phyloP scores from a whole-genome alignment of 345 rosid species.

The Hypericum perforatum region DNA sequence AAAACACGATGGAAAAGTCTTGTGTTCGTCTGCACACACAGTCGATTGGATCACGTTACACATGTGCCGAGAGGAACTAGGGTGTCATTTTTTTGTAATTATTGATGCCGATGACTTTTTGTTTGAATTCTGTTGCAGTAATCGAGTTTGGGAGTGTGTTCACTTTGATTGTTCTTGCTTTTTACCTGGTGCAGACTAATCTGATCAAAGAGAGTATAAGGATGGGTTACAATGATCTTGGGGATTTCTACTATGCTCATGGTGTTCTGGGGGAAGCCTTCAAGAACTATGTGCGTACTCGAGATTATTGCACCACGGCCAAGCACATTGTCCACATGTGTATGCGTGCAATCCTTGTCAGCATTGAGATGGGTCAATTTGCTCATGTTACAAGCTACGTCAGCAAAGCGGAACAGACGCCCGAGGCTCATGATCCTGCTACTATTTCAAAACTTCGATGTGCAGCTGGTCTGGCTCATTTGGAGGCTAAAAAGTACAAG shows the following conservation, averaged over 20 bases:
- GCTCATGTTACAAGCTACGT: slow-evolving; percentile 87
- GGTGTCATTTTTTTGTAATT: too few species aligned
- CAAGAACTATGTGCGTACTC: slow-evolving; percentile 76
- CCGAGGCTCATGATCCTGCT: slow-evolving; percentile 56
- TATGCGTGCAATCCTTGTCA: slow-evolving; percentile 84
- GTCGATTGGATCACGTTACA: too few species aligned
- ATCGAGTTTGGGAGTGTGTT: not conserved
- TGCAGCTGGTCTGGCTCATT: slow-evolving; percentile 90
- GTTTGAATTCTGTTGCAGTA: too few species aligned
- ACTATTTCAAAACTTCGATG: slow-evolving; percentile 63
- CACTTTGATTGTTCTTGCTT: not conserved
- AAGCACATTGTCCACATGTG: slow-evolving; percentile 94
- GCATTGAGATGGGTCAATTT: slow-evolving; percentile 97
- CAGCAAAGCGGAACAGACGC: slow-evolving; percentile 86
- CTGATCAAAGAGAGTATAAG: slow-evolving; percentile 94
- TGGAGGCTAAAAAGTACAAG: slow-evolving; percentile 82
- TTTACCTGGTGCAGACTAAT: slow-evolving; percentile 56
- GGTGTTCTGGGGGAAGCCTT: slow-evolving; percentile 87
- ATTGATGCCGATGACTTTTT: too few species aligned
- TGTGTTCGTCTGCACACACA: too few species aligned
- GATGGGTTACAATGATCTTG: slow-evolving; percentile 98
- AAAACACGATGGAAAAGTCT: too few species aligned
- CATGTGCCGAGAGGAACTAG: too few species aligned
- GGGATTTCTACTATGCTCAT: slow-evolving; percentile 84
- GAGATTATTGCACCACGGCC: slow-evolving; percentile 94